Conservation (phyloP, 208 protist species). For the Acanthamoeba triangularis region DNA sequence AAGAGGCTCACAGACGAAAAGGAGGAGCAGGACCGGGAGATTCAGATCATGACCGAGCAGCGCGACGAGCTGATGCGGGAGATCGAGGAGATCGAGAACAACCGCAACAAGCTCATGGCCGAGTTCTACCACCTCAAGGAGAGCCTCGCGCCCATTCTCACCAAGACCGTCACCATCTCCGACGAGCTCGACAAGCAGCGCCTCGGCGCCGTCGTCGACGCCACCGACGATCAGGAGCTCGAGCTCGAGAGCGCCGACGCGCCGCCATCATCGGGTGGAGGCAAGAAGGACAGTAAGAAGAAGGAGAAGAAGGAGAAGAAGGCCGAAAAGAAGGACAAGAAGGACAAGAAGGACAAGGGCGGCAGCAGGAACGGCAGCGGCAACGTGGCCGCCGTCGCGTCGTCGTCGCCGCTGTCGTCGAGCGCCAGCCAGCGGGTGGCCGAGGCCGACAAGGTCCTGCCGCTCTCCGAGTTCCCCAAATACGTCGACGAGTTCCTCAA, state of each 20-base stretch:
- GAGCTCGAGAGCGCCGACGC: background rate
- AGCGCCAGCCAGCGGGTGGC: background rate
- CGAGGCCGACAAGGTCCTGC: background rate
- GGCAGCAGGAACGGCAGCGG: background rate
- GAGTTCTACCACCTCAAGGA: slow-evolving; percentile 60
- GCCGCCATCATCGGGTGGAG: background rate
- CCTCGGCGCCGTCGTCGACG: background rate
- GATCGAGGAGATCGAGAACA: slow-evolving; percentile 22
- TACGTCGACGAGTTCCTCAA: slow-evolving; percentile 54
- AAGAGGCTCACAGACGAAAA: slow-evolving; percentile 35
- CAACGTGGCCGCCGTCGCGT: background rate
- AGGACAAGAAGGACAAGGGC: background rate
- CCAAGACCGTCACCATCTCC: slow-evolving; percentile 27
- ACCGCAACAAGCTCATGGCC: background rate
- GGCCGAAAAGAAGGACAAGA: slow-evolving; percentile 23
- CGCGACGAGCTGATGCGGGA: slow-evolving; percentile 25
- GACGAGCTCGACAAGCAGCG: slow-evolving; percentile 6
- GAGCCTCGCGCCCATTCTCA: slow-evolving; percentile 44
- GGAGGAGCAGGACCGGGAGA: slow-evolving; percentile 21
- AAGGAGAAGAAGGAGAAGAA: slow-evolving; percentile 53
- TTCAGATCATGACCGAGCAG: background rate
- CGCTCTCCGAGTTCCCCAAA: slow-evolving; percentile 12
- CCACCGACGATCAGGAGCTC: background rate
- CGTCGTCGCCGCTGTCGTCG: background rate
- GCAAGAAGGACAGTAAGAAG: slow-evolving; percentile 21